Evolutionary conservation across 2,329 filamentous ascomycete species (phyloP), one percentile per base, ranked within the genome.

Genomic region (Colletotrichum gloeosporioides): DNA sequence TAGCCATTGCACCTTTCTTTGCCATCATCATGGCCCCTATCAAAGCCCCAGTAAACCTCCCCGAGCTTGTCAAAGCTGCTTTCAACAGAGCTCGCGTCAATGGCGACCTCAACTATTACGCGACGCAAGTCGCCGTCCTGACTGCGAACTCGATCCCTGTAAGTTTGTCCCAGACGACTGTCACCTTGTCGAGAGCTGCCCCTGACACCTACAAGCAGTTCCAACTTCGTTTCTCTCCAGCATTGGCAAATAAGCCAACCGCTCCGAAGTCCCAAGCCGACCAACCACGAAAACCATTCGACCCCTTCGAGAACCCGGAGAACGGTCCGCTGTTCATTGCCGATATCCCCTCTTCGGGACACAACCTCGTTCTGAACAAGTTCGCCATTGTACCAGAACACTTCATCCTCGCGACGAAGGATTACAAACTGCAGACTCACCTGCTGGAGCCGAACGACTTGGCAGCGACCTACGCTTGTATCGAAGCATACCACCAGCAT

Each of bases 331-430:
- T 93, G 72, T 86, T 93, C 49, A 83, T 92, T 59, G 83, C 89
- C 18, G 82, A 83, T 31, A 80, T 94, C 9, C 86, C 86, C 2
- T 86, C 90, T 1, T 83, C 86, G 10, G 61, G 61, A 2, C 93
- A 95, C 82, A 88, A 89, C 75, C 87, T 95, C 57, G 91, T 95
- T 2, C 86, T 95, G 55, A 95, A 95, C 87, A 95, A 95, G 83
- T 95, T 94, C 79, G 93, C 94, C 65, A 85, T 95, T 65, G 92
- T 94, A 8, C 89, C 90, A 0, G 89, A 92, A 79, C 94, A 95
- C 84, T 94, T 94, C 81, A 94, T 95, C 79, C 88, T 95, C 64
- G 90, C 92, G 0, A 95, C 94, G 0, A 90, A 85, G n/a, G 83
- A 85, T 2, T 92, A 92, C 82, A 90, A 91, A 81, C 85, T 86